Evolutionary conservation across 805 yeast species (phyloP).

Genomic region (Barnettozyma salicaria): DNA sequence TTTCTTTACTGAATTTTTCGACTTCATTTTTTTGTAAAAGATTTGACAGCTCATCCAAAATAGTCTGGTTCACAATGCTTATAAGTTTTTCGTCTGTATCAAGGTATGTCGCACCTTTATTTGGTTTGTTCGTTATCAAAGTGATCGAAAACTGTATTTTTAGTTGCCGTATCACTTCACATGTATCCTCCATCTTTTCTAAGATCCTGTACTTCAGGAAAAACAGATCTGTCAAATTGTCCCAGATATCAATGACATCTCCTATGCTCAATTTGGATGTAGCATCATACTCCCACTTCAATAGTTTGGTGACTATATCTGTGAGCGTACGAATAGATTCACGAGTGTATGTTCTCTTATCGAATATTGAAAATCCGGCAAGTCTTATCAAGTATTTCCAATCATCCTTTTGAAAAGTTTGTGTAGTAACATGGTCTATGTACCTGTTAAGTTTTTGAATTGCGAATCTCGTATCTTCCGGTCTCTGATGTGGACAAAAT

Average conservation of each 20-base stretch:
- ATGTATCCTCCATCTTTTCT: constrained; percentile 6
- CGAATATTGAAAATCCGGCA: constrained; percentile 12
- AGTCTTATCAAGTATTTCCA: constrained; percentile 5
- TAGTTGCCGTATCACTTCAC: constrained; percentile 4
- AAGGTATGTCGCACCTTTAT: background rate
- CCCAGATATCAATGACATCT: constrained; percentile 7
- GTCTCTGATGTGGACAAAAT: constrained; percentile 5
- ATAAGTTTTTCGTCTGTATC: background rate
- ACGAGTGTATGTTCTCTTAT: constrained; percentile 5
- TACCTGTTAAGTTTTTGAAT: constrained; percentile 8
- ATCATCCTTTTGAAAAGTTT: background rate
- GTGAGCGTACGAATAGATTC: background rate
- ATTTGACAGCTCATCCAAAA: background rate
- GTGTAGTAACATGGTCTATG: background rate
- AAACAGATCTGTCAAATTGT: background rate
- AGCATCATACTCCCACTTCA: constrained; percentile 9
- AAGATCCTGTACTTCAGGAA: constrained; percentile 7
- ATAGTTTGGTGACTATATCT: background rate
- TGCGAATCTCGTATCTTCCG: constrained; percentile 5
- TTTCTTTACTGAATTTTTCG: background rate
- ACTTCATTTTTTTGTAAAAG: background rate
- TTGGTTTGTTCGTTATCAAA: constrained; percentile 1
- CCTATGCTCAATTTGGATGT: background rate
- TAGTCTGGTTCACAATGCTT: background rate
- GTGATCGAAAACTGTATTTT: constrained; percentile 1